A percentile compares a stretch with the other conserved stretches of the same genome.
Evolutionary conservation across 441 rosid species (phyloP).

Genomic region (Kokia cookei): DNA sequence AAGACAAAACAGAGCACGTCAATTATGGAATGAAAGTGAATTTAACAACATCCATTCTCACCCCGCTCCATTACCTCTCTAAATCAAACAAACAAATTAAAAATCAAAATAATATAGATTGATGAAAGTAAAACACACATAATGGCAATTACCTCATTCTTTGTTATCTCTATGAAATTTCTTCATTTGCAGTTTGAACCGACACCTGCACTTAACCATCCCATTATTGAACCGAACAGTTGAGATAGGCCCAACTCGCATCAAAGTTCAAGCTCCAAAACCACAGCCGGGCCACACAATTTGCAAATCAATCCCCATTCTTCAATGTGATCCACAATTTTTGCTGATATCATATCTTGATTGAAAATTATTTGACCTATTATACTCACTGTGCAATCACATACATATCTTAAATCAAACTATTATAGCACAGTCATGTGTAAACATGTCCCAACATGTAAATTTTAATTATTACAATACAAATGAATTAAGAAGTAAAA

Average conservation of each 20-base stretch:
- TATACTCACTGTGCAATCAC: neutral
- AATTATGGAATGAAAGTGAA: accelerated
- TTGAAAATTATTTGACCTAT: neutral
- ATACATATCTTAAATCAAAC: no score
- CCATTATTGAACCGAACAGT: neutral
- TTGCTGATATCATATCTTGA: neutral
- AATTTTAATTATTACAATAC: no score
- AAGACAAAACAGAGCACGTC: accelerated
- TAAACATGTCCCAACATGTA: no score
- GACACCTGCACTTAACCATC: neutral
- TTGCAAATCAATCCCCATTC: neutral
- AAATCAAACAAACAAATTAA: no score
- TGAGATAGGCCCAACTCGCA: neutral
- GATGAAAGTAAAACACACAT: no score
- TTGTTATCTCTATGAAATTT: neutral
- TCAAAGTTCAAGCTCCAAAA: neutral
- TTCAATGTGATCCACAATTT: neutral
- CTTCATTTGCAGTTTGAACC: neutral
- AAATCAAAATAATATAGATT: no score
- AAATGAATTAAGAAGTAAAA: no score
- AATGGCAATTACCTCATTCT: no score
- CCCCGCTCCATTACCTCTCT: no score
- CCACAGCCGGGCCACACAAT: neutral
- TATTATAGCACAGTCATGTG: no score
- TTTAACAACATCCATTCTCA: no score